Conservation (phyloP, 2,329 filamentous ascomycete species). For the Saccharata proteae region DNA sequence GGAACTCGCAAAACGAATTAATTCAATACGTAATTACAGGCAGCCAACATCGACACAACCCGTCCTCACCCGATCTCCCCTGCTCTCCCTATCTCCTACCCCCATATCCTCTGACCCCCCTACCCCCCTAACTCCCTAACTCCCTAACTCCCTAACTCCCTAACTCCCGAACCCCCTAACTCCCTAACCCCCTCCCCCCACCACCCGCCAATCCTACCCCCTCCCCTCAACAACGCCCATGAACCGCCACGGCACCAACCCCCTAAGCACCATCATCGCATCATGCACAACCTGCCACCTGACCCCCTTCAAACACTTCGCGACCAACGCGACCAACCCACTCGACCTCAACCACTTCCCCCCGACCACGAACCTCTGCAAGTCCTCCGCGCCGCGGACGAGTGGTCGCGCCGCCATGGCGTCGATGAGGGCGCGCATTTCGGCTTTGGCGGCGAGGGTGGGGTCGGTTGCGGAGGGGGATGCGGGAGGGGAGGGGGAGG, state of each 20-base stretch:
- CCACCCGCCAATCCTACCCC: neutral
- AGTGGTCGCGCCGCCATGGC: conserved; percentile 10
- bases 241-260: conserved; percentile 27
- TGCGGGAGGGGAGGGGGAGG: neutral
- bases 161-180: neutral
- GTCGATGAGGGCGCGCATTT: neutral
- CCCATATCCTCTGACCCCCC: too few species aligned
- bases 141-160: too few species aligned
- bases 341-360: conserved; percentile 34
- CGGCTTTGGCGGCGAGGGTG: neutral
- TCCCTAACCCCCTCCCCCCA: neutral
- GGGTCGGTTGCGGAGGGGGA: neutral
- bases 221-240: conserved; percentile 10
- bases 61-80: too few species aligned
- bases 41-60: too few species aligned
- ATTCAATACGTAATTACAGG: too few species aligned
- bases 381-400: conserved; percentile 17
- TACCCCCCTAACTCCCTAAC: too few species aligned
- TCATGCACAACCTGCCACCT: conserved; percentile 52
- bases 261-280: conserved; percentile 44
- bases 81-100: too few species aligned
- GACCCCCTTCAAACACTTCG: conserved; percentile 42
- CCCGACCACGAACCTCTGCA: neutral
- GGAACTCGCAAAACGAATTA: too few species aligned
- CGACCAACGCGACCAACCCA: conserved; percentile 44